Base-by-base conservation (phyloP, 169 alveolate genomes). In the Besnoitia besnoiti region DNA sequence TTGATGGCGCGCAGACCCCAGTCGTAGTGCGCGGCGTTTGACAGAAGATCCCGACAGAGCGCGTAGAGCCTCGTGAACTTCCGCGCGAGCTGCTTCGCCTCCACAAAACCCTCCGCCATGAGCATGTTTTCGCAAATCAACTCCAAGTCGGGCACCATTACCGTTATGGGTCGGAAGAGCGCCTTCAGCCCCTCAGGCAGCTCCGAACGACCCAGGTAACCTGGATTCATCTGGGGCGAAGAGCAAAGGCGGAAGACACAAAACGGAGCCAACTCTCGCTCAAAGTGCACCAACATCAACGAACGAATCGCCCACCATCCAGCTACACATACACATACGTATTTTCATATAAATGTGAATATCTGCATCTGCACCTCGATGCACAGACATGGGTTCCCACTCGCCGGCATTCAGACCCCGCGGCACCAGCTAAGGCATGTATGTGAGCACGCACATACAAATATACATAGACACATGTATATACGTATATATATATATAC, bases 1-100 rank as follows among this genome's bases (percentile, higher is more conserved):
- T 98, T 98, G 94, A 98, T 98, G 91, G 99, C 99, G 85, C 99
- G 97, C 90, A 98, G 97, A 51, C 99, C 99, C 99, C 99, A 98
- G 97, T 98, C 99, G 93, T 98, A 98, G 94, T 98, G 99, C 93
- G 96, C 95, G 89, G 98, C 97, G 93, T 98, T 98, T 39, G 98
- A 97, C 87, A 98, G 97, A 91, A 98, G 94, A 94, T 97, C 99
- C 94, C 96, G 97, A 93, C 98, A 97, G 93, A 98, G 94, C 62
- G 98, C 97, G 91, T 98, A 98, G 93, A 98, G 97, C 51, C 98
- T 97, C 35, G 98, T 97, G 96, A 98, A 98, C 95, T 98, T 98
- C 87, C 97, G 95, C 35, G 99, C 99, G 61, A 98, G 95, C 85
- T 96, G 96, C 93, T 97, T 97, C 47, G 99, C 99, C 80, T 97